Evolutionary conservation across 1,284 basidiomycete species (phyloP), one percentile per base, ranked within the genome.

Genomic region (Termitomyces sp.): DNA sequence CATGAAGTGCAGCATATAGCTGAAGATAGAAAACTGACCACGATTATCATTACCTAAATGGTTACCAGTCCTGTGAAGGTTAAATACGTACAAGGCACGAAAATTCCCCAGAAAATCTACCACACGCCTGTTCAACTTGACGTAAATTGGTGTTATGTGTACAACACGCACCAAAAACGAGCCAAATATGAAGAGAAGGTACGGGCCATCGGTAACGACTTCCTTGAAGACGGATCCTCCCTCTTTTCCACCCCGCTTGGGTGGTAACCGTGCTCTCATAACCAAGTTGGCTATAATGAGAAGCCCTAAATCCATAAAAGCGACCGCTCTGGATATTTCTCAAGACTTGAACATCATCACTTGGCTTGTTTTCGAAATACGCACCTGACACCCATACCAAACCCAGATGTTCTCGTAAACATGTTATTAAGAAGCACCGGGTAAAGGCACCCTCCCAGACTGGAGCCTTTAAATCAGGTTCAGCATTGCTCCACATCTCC

Each of bases 381-480:
- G 52, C 52, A 64, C 75, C 72, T 65, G 39, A 78, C 71, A 34
- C 71, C 73, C 66, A 68, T 73, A 3, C 63, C 68, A 59, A 77
- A 78, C 2, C 72, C 73, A 5, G 39, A 62, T 49, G 41, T 54
- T 61, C 45, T 65, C 45, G 51, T 58, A 60, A 77, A 72, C 38
- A 77, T 61, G 56, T 75, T 76, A 57, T 79, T 77, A 5, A 80
- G 68, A 65, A 79, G 70, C 38, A 79, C 70, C 2, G 78, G 74
- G 58, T 76, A 77, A n/a, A 80, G 56, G 60, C 76, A 71, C 4
- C 74, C 75, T 26, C 74, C 75, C 41, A 75, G 40, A 30, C 73
- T 73, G 5, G 73, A 71, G 21, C 75, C 75, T 72, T 58, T 3
- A 10, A 21, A 38, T 24, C 19, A 10, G 31, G 21, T 6, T 15